A percentile compares a stretch with the other conserved stretches of the same genome.
These are phyloP conservation scores for Truncatella angustata DNA, from an alignment of 2,329 filamentous ascomycete genomes.

Conservation along the genomic window DNA sequence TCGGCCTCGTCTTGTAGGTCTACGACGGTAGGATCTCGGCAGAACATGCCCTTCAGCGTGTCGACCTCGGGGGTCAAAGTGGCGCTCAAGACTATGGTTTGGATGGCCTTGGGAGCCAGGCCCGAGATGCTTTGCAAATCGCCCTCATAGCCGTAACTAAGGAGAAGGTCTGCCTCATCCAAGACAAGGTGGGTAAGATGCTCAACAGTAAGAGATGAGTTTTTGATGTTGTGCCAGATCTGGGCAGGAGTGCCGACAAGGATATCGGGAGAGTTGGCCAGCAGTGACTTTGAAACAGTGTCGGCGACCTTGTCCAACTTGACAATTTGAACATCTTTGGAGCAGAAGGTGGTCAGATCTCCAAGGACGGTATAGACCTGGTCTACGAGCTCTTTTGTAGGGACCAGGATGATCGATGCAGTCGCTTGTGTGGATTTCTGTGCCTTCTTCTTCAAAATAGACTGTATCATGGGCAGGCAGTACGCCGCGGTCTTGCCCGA, in stretches of 20 bases:
- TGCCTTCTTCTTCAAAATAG: slow-evolving; percentile 75
- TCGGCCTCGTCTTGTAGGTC: slow-evolving; percentile 80
- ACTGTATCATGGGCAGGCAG: slow-evolving; percentile 82
- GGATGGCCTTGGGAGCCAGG: slow-evolving; percentile 77
- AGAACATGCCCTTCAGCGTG: slow-evolving; percentile 80
- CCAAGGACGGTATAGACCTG: slow-evolving; percentile 82
- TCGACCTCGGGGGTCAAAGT: slow-evolving; percentile 88
- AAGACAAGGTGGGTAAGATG: slow-evolving; percentile 77
- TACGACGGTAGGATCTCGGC: slow-evolving; percentile 73
- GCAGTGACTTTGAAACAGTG: slow-evolving; percentile 80
- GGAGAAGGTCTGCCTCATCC: slow-evolving; percentile 94
- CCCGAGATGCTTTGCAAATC: slow-evolving; percentile 80
- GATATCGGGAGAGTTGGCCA: slow-evolving; percentile 83
- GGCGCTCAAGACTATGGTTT: slow-evolving; percentile 91
- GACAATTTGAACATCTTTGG: slow-evolving; percentile 76
- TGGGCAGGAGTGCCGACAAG: slow-evolving; percentile 89
- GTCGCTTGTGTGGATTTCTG: slow-evolving; percentile 48
- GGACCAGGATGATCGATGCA: slow-evolving; percentile 84
- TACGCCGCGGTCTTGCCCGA: slow-evolving; percentile 98
- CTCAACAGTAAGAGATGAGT: slow-evolving; percentile 66
- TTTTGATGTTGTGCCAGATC: slow-evolving; percentile 75
- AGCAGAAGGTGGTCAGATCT: slow-evolving; percentile 76
- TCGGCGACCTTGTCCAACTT: slow-evolving; percentile 91
- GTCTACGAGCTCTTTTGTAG: slow-evolving; percentile 89
- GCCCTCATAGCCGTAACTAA: slow-evolving; percentile 47